These are phyloP conservation scores for Mycosphaerelloides madeirae DNA, from an alignment of 2,329 filamentous ascomycete species.

Conservation along the genomic window DNA sequence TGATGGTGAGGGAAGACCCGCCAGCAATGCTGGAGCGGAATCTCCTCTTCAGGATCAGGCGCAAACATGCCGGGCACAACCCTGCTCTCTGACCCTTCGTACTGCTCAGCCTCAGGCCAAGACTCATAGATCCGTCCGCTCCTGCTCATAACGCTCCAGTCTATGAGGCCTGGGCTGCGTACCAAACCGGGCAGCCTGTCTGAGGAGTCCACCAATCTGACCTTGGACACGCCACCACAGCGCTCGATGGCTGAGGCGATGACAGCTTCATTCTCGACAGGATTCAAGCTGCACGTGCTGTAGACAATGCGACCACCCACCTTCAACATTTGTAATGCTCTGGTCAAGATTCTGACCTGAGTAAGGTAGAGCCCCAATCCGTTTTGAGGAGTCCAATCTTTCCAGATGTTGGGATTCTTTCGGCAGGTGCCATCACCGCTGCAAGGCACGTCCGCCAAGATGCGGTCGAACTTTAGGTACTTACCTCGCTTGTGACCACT, in stretches of 20 bases:
- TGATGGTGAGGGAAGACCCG: constrained; percentile 92
- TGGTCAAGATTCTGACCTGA: constrained; percentile 83
- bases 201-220: constrained; percentile 79
- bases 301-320: constrained; percentile 92
- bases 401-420: constrained; percentile 93
- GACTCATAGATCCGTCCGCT: constrained; percentile 70
- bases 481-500: constrained; percentile 48
- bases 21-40: constrained; percentile 87
- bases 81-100: constrained; percentile 52
- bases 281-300: constrained; percentile 98
- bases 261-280: constrained; percentile 93
- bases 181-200: constrained; percentile 71
- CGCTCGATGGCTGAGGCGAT: constrained; percentile 81
- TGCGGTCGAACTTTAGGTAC: constrained; percentile 95
- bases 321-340: constrained; percentile 93
- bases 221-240: constrained; percentile 76
- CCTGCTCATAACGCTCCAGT: constrained; percentile 92
- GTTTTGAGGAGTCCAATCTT: constrained; percentile 85
- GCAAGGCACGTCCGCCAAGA: constrained; percentile 93
- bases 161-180: constrained; percentile 68
- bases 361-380: constrained; percentile 81
- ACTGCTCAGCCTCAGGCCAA: constrained; percentile 63
- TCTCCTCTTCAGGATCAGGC: constrained; percentile 51
- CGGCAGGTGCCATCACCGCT: constrained; percentile 89
- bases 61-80: constrained; percentile 85